Evolutionary conservation across 2,329 filamentous ascomycete genomes (phyloP).

Genomic region (Zymoseptoria ardabiliae): DNA sequence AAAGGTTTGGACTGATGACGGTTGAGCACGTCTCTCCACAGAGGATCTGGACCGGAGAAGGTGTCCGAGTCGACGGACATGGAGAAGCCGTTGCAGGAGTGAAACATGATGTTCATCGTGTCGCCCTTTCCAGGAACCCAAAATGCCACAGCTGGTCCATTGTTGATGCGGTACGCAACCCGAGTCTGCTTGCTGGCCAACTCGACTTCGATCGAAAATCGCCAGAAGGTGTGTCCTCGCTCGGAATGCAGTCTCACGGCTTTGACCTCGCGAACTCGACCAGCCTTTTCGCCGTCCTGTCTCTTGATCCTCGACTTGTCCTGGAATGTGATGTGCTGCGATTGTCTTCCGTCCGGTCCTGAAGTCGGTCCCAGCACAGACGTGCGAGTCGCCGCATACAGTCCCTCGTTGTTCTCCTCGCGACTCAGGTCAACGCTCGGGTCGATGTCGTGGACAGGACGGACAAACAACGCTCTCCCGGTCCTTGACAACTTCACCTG

Average conservation of each 20-base stretch:
- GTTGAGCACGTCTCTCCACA: constrained; percentile 95
- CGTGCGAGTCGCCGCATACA: constrained; percentile 57
- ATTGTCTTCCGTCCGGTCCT: constrained; percentile 18
- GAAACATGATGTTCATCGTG: constrained; percentile 98
- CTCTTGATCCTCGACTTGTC: constrained; percentile 42
- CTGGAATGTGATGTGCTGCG: constrained; percentile 31
- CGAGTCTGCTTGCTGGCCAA: constrained; percentile 69
- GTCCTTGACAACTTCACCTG: constrained; percentile 77
- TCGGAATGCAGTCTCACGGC: constrained; percentile 79
- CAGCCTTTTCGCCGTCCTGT: constrained; percentile 71
- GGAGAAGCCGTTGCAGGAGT: constrained; percentile 96
- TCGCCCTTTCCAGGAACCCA: constrained; percentile 83
- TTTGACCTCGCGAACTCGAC: constrained; percentile 74
- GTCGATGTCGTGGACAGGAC: constrained; percentile 78
- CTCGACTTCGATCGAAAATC: constrained; percentile 92
- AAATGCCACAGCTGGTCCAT: constrained; percentile 79
- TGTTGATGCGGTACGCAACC: constrained; percentile 92
- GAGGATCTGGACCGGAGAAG: constrained; percentile 85
- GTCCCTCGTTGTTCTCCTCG: constrained; percentile 70
- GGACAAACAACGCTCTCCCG: constrained; percentile 80
- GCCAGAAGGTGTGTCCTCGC: constrained; percentile 88
- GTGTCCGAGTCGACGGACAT: constrained; percentile 66
- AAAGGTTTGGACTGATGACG: constrained; percentile 86
- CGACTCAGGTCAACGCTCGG: constrained; percentile 71
- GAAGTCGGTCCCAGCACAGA: constrained; percentile 24